These are phyloP conservation scores for Sporisorium reilianum DNA, from an alignment of 1,284 basidiomycete genomes.

Conservation along the genomic window DNA sequence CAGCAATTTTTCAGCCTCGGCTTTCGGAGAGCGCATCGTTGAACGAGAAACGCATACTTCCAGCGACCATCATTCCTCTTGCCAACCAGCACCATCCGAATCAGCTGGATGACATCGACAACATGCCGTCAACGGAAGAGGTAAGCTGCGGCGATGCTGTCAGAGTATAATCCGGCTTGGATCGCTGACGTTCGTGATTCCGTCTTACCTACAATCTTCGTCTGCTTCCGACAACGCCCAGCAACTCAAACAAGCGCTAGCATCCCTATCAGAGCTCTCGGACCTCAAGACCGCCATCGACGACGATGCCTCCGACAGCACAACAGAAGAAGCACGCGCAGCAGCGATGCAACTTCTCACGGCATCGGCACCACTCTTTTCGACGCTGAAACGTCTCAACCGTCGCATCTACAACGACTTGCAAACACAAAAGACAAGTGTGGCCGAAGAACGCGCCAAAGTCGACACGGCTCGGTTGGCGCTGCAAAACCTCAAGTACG, in stretches of 20 bases:
- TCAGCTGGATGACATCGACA: not conserved
- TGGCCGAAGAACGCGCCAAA: conserved; percentile 34
- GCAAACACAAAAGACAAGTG: conserved; percentile 23
- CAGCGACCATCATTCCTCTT: not conserved
- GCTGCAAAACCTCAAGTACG: conserved; percentile 48
- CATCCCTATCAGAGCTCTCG: conserved; percentile 15
- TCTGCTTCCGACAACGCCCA: not conserved
- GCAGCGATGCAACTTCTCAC: conserved; percentile 25
- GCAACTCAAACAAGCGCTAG: conserved; percentile 30
- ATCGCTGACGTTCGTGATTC: conserved; percentile 4
- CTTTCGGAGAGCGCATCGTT: not conserved
- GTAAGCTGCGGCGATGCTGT: not conserved
- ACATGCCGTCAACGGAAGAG: conserved; percentile 23
- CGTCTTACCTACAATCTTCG: not conserved
- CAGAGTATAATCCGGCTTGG: not conserved
- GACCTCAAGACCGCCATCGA: conserved; percentile 21
- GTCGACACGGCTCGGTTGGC: conserved; percentile 39
- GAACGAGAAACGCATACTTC: not conserved
- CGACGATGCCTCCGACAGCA: not conserved
- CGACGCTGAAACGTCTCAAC: conserved; percentile 34
- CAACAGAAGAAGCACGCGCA: not conserved
- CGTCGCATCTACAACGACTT: conserved; percentile 32
- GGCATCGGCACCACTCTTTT: conserved; percentile 27
- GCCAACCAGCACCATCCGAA: not conserved
- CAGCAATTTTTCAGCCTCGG: not conserved